Evolutionary conservation across 108 stramenopile species (phyloP), one percentile per base, ranked within the genome.

Genomic region (Aurantiochytrium sp.): DNA sequence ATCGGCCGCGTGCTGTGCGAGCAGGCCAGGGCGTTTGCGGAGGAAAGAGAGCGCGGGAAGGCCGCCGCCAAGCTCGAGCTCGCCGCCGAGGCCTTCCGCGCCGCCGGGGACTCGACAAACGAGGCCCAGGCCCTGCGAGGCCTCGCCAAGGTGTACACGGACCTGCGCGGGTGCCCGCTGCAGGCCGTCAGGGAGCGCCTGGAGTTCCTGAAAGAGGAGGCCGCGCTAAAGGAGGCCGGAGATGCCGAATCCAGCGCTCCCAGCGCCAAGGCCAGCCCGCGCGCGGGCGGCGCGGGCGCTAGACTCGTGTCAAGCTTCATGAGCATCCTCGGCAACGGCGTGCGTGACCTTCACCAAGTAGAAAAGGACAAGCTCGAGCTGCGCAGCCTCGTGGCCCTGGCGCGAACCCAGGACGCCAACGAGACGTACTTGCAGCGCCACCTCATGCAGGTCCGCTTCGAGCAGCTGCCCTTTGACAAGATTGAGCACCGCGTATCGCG

Each of bases 1-100:
- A 19, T 65, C 15, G 59, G 59, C 8, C 59, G 59, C 34, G 59
- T 65, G 10, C 59, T 65, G 27, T 24, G 59, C 59, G 15, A 65
- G 19, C 59, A 34, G 10, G 59, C 59, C 27, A 15, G 24, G 19
- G 59, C 19, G 0, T 19, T 65, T 8, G 59, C 34, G 15, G 15
- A 27, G 8, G 32, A 65, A 65, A 19, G 34, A 6, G 34, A 81
- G 39, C 39, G 24, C 27, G 73, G 73, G 21, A 24, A 48, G 12
- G 73, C 73, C 17, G 73, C 73, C 45, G 73, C 73, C 3, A 81
- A 48, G 24, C 45, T 81, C 27, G 73, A 81, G 39, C 73, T 81
- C 30, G 73, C 73, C 73, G 73, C 73, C 15, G 73, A 81, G 39
- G 39, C 45, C n/a, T 81, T 48, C 39, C 39, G 73, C n/a, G 73